Evolutionary conservation across 345 rosid species (phyloP), one percentile per base, ranked within the genome.

Genomic region (Citrus inodora): DNA sequence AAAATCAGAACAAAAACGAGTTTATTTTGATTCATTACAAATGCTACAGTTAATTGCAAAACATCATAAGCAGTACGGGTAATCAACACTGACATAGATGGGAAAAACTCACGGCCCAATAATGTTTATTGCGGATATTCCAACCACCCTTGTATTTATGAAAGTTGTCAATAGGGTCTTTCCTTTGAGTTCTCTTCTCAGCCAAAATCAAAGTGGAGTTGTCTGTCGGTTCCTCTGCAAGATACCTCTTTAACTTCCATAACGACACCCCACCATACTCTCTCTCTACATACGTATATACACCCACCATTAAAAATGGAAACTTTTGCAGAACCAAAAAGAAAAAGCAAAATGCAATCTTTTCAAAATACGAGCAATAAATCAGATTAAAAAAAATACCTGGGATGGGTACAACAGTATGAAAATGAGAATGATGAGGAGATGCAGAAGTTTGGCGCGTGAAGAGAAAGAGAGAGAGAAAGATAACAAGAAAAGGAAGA

Each of bases 21-120:
- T 67, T 67, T 67, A 7, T 67, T 38, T 67, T 25, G 40, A 4
- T 35, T 22, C 30, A 38, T n/a, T 38, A n/a, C 7, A 10, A 10
- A 22, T 24, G 67, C 21, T 14, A 63, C 27, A 35, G 27, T 65
- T 21, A 66, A 68, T 40, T 40, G 55, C 33, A 53, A 32, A 51
- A 71, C 62, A 71, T 19, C 61, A 19, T 3, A 51, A 28, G 19
- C 4, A 21, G 33, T 11, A 27, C 6, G n/a, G 37, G 22, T 25
- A 27, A 38, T n/a, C 11, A 21, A 22, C 10, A 33, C 63, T 14
- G 27, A 2, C 27, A 37, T 16, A 60, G 24, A 60, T 6, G 32
- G 25, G 17, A 38, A 62, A 63, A 76, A 90, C 99, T 88, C 86
- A 96, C 99, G 85, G 94, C 89, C 97, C 92, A 92, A 79, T 96